A percentile compares a stretch with the other conserved stretches of the same genome.
Evolutionary conservation across 2,329 filamentous ascomycete genomes (phyloP).

Genomic region (Fusarium virguliforme): DNA sequence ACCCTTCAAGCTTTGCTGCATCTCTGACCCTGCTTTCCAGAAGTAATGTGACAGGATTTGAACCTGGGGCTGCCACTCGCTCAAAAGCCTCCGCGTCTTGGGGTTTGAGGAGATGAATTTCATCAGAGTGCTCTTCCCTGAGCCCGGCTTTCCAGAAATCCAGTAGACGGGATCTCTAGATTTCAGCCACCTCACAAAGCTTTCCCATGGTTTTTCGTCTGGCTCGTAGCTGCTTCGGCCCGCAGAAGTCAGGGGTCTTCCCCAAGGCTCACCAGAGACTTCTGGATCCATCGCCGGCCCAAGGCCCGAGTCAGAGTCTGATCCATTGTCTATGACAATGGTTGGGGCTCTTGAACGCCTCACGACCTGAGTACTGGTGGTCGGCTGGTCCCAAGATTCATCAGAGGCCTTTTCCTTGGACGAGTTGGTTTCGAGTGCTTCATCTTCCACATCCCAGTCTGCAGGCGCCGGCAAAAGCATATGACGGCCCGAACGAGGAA

Average conservation of each 20-base stretch:
- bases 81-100: conserved; percentile 33
- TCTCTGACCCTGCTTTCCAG: conserved; percentile 50
- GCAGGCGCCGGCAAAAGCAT: too few relatives aligned
- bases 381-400: too few relatives aligned
- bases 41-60: conserved; percentile 51
- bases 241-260: too few relatives aligned
- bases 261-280: too few relatives aligned
- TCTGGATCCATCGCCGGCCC: too few relatives aligned
- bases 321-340: too few relatives aligned
- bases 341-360: too few relatives aligned
- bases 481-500: background rate
- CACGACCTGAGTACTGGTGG: too few relatives aligned
- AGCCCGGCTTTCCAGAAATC: conserved; percentile 54
- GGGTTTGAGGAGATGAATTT: conserved; percentile 49
- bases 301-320: too few relatives aligned
- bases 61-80: conserved; percentile 37
- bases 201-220: background rate
- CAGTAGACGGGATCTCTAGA: conserved; percentile 46
- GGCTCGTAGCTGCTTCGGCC: background rate
- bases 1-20: conserved; percentile 51
- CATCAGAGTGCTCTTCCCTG: conserved; percentile 55
- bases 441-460: too few relatives aligned
- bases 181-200: conserved; percentile 33
- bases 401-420: too few relatives aligned
- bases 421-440: too few relatives aligned